Conservation (phyloP, 2,329 filamentous ascomycete genomes). For the Tothia fuscella region DNA sequence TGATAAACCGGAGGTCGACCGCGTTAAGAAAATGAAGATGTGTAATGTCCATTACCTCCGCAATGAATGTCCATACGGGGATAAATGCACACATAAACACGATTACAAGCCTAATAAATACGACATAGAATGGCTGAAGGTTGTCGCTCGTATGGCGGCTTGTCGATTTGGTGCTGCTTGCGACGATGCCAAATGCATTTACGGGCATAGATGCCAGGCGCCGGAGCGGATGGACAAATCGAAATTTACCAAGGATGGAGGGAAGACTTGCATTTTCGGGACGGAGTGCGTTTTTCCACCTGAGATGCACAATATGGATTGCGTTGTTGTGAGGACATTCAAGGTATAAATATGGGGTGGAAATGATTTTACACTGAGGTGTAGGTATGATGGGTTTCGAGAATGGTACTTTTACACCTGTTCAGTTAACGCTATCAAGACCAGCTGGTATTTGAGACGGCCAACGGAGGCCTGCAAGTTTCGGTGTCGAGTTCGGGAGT, state of each 20-base stretch:
- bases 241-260: constrained; percentile 31
- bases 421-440: no score
- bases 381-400: no score
- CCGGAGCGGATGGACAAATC: constrained; percentile 20
- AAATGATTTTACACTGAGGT: no score
- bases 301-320: constrained; percentile 34
- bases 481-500: no score
- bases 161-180: constrained; percentile 47
- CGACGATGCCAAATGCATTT: constrained; percentile 49
- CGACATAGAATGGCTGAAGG: constrained; percentile 42
- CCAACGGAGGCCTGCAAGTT: no score
- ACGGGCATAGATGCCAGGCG: constrained; percentile 51
- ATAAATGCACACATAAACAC: constrained; percentile 44
- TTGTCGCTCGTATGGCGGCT: constrained; percentile 51
- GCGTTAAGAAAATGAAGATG: constrained; percentile 49
- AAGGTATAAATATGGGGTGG: constrained; percentile 3
- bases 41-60: constrained; percentile 52
- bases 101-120: constrained; percentile 39
- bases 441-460: no score
- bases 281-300: constrained; percentile 45
- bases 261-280: constrained; percentile 45
- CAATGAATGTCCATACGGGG: constrained; percentile 43
- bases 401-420: no score
- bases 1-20: constrained; percentile 44
- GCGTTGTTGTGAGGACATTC: constrained; percentile 1